These are phyloP conservation scores for Blastobotrys persicus DNA, from an alignment of 1,139 yeast species.

Conservation along the genomic window DNA sequence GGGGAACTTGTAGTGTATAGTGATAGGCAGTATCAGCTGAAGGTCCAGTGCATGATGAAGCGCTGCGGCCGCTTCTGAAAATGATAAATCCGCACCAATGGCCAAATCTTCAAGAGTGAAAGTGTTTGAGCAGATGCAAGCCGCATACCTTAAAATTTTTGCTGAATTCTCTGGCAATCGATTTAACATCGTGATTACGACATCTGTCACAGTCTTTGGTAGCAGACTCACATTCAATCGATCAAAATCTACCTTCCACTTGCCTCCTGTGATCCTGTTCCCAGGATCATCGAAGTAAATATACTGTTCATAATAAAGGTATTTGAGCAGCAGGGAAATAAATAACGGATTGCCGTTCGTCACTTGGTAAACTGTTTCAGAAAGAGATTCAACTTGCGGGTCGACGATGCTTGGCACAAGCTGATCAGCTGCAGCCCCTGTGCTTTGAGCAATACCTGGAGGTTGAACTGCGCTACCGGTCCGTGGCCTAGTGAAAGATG, in stretches of 20 bases:
- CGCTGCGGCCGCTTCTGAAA: constrained; percentile 34
- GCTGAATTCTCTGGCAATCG: constrained; percentile 29
- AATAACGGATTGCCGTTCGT: constrained; percentile 36
- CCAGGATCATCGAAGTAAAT: constrained; percentile 26
- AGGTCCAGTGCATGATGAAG: constrained; percentile 41
- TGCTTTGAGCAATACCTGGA: constrained; percentile 12
- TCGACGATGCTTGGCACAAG: constrained; percentile 17
- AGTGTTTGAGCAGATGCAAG: constrained; percentile 45
- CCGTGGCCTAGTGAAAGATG: constrained; percentile 1
- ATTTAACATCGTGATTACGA: constrained; percentile 28
- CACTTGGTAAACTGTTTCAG: constrained; percentile 29
- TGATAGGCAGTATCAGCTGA: constrained; percentile 43
- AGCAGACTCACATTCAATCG: constrained; percentile 23
- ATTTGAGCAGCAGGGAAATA: constrained; percentile 26
- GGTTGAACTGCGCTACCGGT: neutral
- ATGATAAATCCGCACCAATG: constrained; percentile 41
- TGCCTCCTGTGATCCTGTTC: constrained; percentile 26
- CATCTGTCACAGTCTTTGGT: constrained; percentile 29
- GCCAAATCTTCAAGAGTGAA: constrained; percentile 48
- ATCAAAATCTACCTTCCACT: constrained; percentile 33
- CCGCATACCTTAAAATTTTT: constrained; percentile 44
- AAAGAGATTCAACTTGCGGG: constrained; percentile 31
- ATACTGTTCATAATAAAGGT: constrained; percentile 26
- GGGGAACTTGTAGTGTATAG: constrained; percentile 50
- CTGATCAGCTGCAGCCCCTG: constrained; percentile 12